Percentiles rank a stretch among this genome's conserved stretches.
phyloP scores from a whole-genome alignment of 352 stramenopile genomes.

The Saprolegnia parasitica region DNA sequence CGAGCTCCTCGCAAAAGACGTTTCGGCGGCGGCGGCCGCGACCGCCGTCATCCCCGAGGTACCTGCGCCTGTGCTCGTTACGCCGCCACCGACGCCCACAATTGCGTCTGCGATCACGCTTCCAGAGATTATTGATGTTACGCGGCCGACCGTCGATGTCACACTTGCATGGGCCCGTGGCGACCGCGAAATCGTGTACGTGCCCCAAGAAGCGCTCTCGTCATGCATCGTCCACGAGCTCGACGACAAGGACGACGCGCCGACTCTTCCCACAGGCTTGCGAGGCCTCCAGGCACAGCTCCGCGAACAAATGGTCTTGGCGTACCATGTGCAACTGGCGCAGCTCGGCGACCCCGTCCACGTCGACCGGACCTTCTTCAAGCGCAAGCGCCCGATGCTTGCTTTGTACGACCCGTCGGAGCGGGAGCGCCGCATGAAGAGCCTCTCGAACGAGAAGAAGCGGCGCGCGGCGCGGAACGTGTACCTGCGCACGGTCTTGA shows the following conservation, averaged over 20 bases:
- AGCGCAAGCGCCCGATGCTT: constrained; percentile 56
- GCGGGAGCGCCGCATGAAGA: constrained; percentile 76
- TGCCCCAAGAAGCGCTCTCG: background rate
- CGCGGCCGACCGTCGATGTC: background rate
- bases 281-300: constrained; percentile 58
- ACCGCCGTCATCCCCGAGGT: background rate
- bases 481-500: constrained; percentile 76
- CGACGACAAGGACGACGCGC: background rate
- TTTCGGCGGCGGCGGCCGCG: background rate
- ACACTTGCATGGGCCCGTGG: background rate
- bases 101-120: background rate
- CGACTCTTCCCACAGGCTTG: background rate
- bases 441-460: constrained; percentile 77
- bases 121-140: background rate
- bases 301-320: constrained; percentile 49
- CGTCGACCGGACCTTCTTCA: constrained; percentile 72
- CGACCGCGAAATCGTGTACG: constrained; percentile 16
- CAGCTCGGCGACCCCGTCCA: constrained; percentile 56
- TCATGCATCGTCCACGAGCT: background rate
- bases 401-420: constrained; percentile 61
- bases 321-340: constrained; percentile 59
- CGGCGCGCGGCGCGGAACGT: constrained; percentile 66
- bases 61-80: background rate
- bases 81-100: background rate
- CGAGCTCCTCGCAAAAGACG: constrained; percentile 37